Base-by-base conservation (phyloP, 306 rosid species). In the Begonia loranthoides region DNA sequence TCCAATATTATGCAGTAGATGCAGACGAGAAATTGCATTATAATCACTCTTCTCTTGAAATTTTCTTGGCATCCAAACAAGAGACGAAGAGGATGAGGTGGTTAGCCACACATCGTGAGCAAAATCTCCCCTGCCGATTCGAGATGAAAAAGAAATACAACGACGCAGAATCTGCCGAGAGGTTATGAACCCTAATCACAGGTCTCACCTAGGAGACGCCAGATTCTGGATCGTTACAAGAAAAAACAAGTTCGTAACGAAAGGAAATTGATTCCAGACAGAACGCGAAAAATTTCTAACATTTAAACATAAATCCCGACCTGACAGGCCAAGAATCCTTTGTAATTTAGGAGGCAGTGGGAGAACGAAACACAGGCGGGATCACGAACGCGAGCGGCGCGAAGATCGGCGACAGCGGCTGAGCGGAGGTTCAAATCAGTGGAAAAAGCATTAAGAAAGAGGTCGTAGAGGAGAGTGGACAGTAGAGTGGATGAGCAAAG, bases 271-370 rank as follows among this genome's bases (percentile, higher is more conserved):
- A 28, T 28, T 28, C 36, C 66, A 65, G 17, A 16, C 53, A 54
- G 58, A 21, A 59, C 40, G 50, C 62, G 52, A 24, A 34, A 44
- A 74, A 3, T 43, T 43, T 6, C 6, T 2, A 10, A 43, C n/a
- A 10, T 10, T 6, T 4, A 43, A 43, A 64, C 15, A 44, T 66
- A 56, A 58, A 54, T 67, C 66, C 53, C 22, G 11, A 80, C 97
- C 94, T 90, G 97, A 41, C 94, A 76, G 12, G 97, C 94, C 19
- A 90, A 71, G 67, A 82, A 90, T 10, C 97, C 97, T 58, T 90
- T 85, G 79, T 82, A 90, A 47, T 90, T 90, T 58, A 90, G 97
- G 43, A 90, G 80, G 64, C 97, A 90, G 70, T 90, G 95, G 1
- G 96, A 80, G 65, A 43, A 83, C 9, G 96, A 87, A 9, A 74